A percentile compares a stretch with the other conserved stretches of the same genome.
Evolutionary conservation across 768 basidiomycete species (phyloP).

Genomic region (Coprinopsis strossmayeri): DNA sequence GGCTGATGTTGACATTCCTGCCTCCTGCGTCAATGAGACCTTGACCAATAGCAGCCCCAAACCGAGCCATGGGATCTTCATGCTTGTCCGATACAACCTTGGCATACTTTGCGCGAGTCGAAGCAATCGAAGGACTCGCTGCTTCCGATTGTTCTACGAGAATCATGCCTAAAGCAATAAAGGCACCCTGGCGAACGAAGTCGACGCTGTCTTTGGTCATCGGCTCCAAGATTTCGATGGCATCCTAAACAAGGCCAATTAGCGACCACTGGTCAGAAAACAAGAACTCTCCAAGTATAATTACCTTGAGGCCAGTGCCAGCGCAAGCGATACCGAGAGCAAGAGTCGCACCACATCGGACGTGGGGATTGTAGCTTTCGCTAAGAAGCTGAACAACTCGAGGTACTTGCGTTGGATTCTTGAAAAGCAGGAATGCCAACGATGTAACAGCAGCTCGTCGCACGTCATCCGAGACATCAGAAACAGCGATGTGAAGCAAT

Average conservation of each 20-base stretch:
- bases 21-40: conserved; percentile 98
- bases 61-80: conserved; percentile 97
- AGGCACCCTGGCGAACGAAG: conserved; percentile 97
- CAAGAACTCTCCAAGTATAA: conserved; percentile 14
- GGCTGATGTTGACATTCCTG: conserved; percentile 88
- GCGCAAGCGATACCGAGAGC: conserved; percentile 97
- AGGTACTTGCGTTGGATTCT: conserved; percentile 93
- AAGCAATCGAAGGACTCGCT: conserved; percentile 72
- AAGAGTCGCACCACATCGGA: conserved; percentile 92
- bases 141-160: conserved; percentile 95
- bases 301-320: conserved; percentile 88
- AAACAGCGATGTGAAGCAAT: conserved; percentile 93
- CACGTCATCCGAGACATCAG: conserved; percentile 97
- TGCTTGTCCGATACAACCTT: conserved; percentile 95
- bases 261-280: conserved; percentile 2
- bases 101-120: conserved; percentile 77
- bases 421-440: conserved; percentile 93
- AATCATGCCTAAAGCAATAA: conserved; percentile 93
- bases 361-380: conserved; percentile 98
- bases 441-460: conserved; percentile 94
- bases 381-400: conserved; percentile 94
- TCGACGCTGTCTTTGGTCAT: conserved; percentile 98
- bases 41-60: conserved; percentile 93
- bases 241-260: conserved; percentile 54
- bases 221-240: conserved; percentile 92